These are phyloP conservation scores for Paramyrothecium sp. DNA, from an alignment of 2,329 filamentous ascomycete species.

Conservation along the genomic window DNA sequence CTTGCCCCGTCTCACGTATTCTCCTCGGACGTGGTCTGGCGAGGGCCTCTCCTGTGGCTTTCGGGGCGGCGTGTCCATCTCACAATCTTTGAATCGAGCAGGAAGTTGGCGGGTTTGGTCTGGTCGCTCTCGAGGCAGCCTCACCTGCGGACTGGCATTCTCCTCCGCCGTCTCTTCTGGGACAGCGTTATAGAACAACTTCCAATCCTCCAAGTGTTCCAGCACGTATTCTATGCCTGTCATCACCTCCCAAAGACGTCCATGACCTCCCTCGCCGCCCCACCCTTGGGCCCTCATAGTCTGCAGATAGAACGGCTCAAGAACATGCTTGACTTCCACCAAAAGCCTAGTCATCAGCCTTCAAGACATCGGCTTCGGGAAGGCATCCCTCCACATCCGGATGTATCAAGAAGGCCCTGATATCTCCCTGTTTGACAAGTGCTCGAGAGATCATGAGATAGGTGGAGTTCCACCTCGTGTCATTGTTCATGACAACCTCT, in stretches of 20 bases:
- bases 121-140: not conserved
- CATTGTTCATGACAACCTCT: slow-evolving; percentile 8
- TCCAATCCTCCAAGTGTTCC: slow-evolving; percentile 8
- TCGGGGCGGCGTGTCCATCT: not conserved
- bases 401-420: slow-evolving; percentile 4
- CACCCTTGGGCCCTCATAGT: slow-evolving; percentile 6
- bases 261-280: slow-evolving; percentile 3
- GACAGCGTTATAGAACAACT: slow-evolving; percentile 1
- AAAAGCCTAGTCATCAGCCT: slow-evolving; percentile 5
- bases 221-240: slow-evolving; percentile 6
- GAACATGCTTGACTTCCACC: slow-evolving; percentile 3
- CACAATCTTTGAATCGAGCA: not conserved
- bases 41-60: not conserved
- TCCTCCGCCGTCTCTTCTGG: slow-evolving; percentile 2
- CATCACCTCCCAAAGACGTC: slow-evolving; percentile 10
- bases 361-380: slow-evolving; percentile 4
- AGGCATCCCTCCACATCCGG: slow-evolving; percentile 3
- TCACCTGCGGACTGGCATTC: not conserved
- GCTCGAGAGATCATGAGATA: slow-evolving; percentile 7
- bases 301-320: slow-evolving; percentile 5
- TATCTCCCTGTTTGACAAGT: slow-evolving; percentile 7
- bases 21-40: not conserved
- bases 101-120: no score
- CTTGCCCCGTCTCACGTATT: not conserved
- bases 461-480: slow-evolving; percentile 6